phyloP scores from a whole-genome alignment of 129 eudicot species.

The Gnaphalium uliginosum region DNA sequence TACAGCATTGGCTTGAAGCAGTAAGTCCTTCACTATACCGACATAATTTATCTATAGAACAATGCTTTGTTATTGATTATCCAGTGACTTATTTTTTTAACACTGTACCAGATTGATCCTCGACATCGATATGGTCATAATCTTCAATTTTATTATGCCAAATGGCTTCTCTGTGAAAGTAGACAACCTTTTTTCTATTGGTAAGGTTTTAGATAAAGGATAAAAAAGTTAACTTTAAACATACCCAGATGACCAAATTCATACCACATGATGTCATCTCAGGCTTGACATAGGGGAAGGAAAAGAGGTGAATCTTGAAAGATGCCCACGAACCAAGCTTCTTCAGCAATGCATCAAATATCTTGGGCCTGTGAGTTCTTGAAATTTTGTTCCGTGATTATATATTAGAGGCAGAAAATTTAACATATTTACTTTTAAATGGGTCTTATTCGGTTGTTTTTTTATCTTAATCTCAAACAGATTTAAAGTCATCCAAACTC shows the following conservation, averaged over 20 bases:
- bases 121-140: slow-evolving; percentile 97
- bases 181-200: slow-evolving; percentile 91
- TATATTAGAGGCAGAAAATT: neutral
- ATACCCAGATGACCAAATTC: slow-evolving; percentile 9
- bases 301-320: slow-evolving; percentile 67
- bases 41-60: neutral
- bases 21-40: slow-evolving; percentile 48
- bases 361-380: slow-evolving; percentile 81
- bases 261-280: slow-evolving; percentile 24
- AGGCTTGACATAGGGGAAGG: slow-evolving; percentile 99
- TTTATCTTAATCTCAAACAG: no score
- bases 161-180: slow-evolving; percentile 79
- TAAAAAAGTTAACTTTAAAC: neutral
- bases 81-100: slow-evolving; percentile 10
- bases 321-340: slow-evolving; percentile 74
- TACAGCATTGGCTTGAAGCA: slow-evolving; percentile 97
- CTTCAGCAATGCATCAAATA: slow-evolving; percentile 89
- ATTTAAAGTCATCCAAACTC: neutral
- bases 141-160: slow-evolving; percentile 74
- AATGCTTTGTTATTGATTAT: neutral
- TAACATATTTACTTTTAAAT: neutral
- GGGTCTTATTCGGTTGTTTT: neutral
- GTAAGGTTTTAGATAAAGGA: slow-evolving; percentile 41
- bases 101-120: slow-evolving; percentile 73
- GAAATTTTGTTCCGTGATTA: neutral